Evolutionary conservation across 495 filamentous ascomycete genomes (phyloP).

Genomic region (Parmelia sp.): DNA sequence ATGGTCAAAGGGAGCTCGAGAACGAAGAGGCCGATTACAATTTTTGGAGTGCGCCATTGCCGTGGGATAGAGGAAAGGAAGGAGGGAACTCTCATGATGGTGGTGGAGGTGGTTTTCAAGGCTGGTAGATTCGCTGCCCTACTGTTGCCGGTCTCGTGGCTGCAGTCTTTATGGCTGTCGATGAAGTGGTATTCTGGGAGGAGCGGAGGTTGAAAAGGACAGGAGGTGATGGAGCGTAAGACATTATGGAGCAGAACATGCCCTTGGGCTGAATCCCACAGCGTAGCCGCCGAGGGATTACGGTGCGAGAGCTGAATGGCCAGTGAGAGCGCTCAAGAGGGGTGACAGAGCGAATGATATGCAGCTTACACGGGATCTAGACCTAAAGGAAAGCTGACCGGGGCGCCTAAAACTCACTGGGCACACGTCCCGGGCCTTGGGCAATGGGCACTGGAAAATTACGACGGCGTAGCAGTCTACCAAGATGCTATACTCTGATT

Average conservation of each 20-base stretch:
- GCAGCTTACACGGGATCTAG: conserved; percentile 6
- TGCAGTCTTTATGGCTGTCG: conserved; percentile 1
- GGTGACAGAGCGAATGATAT: background rate
- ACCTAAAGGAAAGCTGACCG: background rate
- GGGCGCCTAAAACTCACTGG: conserved; percentile 1
- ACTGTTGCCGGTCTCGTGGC: conserved; percentile 6
- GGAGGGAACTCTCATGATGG: conserved; percentile 18
- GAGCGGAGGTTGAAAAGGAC: conserved; percentile 11
- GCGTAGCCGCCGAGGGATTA: conserved; percentile 22
- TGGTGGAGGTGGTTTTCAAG: background rate
- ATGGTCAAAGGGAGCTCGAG: conserved; percentile 65
- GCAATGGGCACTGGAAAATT: too few species aligned
- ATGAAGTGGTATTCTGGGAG: background rate
- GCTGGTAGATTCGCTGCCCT: background rate
- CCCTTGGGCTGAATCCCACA: conserved; percentile 10
- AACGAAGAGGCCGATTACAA: conserved; percentile 60
- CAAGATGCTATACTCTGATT: too few species aligned
- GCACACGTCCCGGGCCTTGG: too few species aligned
- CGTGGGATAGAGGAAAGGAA: conserved; percentile 32
- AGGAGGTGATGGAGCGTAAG: conserved; percentile 10
- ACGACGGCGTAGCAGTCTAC: too few species aligned
- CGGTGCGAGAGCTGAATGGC: conserved; percentile 1
- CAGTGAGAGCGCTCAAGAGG: background rate
- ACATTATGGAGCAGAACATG: conserved; percentile 15
- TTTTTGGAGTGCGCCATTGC: conserved; percentile 59